Evolutionary conservation across 768 basidiomycete species (phyloP), one percentile per base, ranked within the genome.

Genomic region (Heimioporus sp.): DNA sequence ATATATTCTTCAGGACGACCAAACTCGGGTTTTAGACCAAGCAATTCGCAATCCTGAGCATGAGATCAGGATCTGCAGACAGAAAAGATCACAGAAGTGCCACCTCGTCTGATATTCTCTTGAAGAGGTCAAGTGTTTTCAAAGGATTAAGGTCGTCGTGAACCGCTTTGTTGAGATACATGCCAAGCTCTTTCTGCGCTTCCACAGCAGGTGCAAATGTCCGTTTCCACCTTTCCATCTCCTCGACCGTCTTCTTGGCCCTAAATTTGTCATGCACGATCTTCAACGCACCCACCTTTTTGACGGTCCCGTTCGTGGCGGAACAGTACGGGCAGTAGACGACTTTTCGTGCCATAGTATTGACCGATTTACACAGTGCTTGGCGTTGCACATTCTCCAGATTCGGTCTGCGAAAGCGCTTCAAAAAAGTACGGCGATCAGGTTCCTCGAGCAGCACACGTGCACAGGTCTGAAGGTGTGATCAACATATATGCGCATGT

Each of bases 181-280:
- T 76, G 15, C 76, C 86, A 19, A 99, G 74, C 63, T 96, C 94
- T 67, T 89, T 93, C 66, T 93, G 88, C 11, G 88, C 86, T 59
- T 87, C 87, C 34, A 95, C 76, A 8, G 95, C 95, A 13, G 83
- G 77, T 2, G 78, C 72, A 65, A 98, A 98, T 1, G 85, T 86
- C 63, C 78, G 78, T 68, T 91, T 89, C 80, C 89, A 95, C 60
- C 82, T 86, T 59, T 92, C 91, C 76, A 93, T 83, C 69, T 93
- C 90, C 24, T 87, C 88, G 0, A 85, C 85, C 3, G 89, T 87
- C 72, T 97, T 97, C 73, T 96, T 93, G 5, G 92, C 91, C 42
- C 96, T 80, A 66, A 90, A 99, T 69, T 96, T 96, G 75, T 98
- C 97, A 64, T 99, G 97, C 45, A 95, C 90, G 65, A 99, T 98